phyloP scores from a whole-genome alignment of 257 asterid species.

The Petunia secreta region DNA sequence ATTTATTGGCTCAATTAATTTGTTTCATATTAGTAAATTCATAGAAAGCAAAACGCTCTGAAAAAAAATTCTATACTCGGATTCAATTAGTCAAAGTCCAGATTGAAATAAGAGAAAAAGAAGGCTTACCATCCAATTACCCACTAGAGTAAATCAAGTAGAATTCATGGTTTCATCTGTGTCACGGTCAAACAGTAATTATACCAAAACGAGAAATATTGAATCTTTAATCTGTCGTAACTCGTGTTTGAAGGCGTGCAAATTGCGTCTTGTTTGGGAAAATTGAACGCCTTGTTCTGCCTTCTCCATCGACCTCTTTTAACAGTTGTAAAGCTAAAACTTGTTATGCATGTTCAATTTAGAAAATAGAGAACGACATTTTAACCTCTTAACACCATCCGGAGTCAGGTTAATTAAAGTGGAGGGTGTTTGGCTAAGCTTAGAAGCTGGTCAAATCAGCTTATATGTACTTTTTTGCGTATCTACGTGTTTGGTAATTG shows the following conservation, averaged over 20 bases:
- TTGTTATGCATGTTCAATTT: background rate
- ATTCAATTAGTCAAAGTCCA: too few relatives aligned
- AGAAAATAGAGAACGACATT: background rate
- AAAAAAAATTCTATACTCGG: too few relatives aligned
- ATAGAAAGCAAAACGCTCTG: too few relatives aligned
- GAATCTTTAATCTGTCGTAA: background rate
- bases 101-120: too few relatives aligned
- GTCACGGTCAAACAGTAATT: background rate
- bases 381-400: conserved; percentile 11
- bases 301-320: background rate
- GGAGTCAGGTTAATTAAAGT: background rate
- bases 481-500: too few relatives aligned
- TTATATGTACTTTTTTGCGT: too few relatives aligned
- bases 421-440: too few relatives aligned
- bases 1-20: too few relatives aligned
- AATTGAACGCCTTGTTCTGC: background rate
- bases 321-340: background rate
- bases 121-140: background rate
- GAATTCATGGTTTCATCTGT: background rate
- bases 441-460: too few relatives aligned
- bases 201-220: background rate
- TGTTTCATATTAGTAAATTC: too few relatives aligned
- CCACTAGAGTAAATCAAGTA: background rate
- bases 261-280: background rate
- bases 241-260: background rate